A percentile compares a stretch with the other conserved stretches of the same genome.
Evolutionary conservation across 257 asterid genomes (phyloP).

Genomic region (Ballota nigra): DNA sequence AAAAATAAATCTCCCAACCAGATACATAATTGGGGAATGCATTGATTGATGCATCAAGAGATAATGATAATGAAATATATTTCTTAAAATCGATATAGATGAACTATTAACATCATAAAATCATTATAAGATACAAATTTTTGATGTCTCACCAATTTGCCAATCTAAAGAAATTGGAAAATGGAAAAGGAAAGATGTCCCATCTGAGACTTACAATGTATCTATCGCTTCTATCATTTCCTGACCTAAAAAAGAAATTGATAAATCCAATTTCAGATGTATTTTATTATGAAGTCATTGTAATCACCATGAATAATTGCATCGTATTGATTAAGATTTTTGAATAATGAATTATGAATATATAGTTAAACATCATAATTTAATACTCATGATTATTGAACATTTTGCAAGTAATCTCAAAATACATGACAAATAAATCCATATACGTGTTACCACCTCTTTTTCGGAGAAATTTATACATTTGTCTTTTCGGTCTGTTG

Average conservation of each 20-base stretch:
- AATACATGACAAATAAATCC: not conserved
- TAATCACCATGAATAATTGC: not conserved
- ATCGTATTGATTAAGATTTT: not conserved
- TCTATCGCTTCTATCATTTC: not conserved
- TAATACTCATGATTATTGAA: not conserved
- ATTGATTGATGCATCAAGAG: not conserved
- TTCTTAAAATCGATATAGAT: slow-evolving; percentile 19
- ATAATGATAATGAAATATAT: not conserved
- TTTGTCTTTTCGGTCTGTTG: too few relatives aligned
- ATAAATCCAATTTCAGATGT: not conserved
- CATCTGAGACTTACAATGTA: slow-evolving; percentile 16
- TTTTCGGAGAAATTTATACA: too few relatives aligned
- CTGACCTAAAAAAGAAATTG: not conserved
- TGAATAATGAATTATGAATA: not conserved
- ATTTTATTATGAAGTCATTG: not conserved
- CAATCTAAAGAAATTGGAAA: not conserved
- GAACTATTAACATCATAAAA: slow-evolving; percentile 25
- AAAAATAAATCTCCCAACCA: too few relatives aligned
- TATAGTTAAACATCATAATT: not conserved
- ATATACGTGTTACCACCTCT: too few relatives aligned
- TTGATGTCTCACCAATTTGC: slow-evolving; percentile 30
- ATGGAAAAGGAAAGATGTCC: slow-evolving; percentile 15
- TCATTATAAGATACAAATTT: not conserved
- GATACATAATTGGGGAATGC: not conserved
- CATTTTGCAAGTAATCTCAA: not conserved